A percentile compares a stretch with the other conserved stretches of the same genome.
Evolutionary conservation across 441 rosid species (phyloP).

Genomic region (Capsella rubella): DNA sequence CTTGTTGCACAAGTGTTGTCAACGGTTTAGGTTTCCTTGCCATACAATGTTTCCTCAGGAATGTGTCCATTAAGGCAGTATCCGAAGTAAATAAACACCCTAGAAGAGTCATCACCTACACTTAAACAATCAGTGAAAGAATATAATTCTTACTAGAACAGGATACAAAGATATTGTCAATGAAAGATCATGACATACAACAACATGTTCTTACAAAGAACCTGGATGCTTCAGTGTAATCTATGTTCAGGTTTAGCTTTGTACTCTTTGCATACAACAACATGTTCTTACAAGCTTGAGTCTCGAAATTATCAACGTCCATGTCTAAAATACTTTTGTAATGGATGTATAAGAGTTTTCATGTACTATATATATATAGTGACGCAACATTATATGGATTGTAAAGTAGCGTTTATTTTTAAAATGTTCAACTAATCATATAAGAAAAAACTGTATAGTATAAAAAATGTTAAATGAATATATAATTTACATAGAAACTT

Average conservation of each 20-base stretch:
- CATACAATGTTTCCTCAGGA: conserved; percentile 25
- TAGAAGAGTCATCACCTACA: conserved; percentile 21
- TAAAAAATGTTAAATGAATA: too few species aligned
- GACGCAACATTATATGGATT: too few species aligned
- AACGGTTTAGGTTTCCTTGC: neutral
- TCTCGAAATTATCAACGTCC: neutral
- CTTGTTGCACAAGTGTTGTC: neutral
- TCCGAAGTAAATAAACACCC: conserved; percentile 33
- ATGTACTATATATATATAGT: too few species aligned
- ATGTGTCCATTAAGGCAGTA: conserved; percentile 27
- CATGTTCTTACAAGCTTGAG: neutral
- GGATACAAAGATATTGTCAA: neutral
- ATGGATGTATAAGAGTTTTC: too few species aligned
- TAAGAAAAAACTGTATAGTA: too few species aligned
- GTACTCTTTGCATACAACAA: conserved; percentile 17
- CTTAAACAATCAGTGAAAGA: neutral
- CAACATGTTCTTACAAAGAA: too few species aligned
- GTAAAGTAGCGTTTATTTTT: too few species aligned
- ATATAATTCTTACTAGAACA: neutral
- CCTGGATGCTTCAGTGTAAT: conserved; percentile 22
- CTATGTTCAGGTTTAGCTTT: conserved; percentile 29
- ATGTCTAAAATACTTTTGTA: neutral
- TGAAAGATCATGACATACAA: too few species aligned
- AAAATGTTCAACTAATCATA: too few species aligned
- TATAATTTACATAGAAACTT: too few species aligned